phyloP scores from a whole-genome alignment of 208 protist species.

The Pavlovales sp. region DNA sequence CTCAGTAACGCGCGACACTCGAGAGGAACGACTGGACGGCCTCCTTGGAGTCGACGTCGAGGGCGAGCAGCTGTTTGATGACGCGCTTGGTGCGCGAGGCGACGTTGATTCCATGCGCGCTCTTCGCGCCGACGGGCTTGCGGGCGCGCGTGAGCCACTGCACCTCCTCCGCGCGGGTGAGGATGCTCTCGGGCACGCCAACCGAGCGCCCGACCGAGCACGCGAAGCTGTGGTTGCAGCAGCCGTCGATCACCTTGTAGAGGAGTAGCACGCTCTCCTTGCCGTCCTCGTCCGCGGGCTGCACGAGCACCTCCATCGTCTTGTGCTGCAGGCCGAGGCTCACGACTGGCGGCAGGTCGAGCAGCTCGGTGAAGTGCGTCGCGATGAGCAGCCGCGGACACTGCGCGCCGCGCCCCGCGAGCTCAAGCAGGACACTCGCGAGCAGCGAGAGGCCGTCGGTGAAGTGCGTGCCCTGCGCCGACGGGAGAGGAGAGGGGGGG shows the following conservation, averaged over 20 bases:
- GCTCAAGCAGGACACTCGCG: slow-evolving; percentile 17
- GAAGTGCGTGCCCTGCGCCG: not conserved
- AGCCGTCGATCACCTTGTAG: not conserved
- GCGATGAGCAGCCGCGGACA: slow-evolving; percentile 27
- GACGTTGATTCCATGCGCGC: no score
- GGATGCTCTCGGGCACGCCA: not conserved
- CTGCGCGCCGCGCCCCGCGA: not conserved
- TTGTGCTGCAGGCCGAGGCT: not conserved
- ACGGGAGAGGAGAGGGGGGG: no score
- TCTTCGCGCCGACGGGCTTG: no score
- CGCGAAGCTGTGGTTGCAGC: not conserved
- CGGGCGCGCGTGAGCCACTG: no score
- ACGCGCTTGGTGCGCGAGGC: no score
- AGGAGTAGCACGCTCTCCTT: not conserved
- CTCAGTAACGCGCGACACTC: no score
- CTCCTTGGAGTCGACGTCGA: no score
- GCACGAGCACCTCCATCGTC: not conserved
- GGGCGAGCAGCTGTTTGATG: no score
- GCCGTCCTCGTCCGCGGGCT: not conserved
- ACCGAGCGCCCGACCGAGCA: not conserved
- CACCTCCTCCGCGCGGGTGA: not conserved
- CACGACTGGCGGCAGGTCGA: not conserved
- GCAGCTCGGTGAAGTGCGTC: slow-evolving; percentile 55
- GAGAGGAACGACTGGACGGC: no score
- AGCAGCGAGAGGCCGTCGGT: slow-evolving; percentile 42